These are phyloP conservation scores for Aspergillus sclerotioniger DNA, from an alignment of 495 filamentous ascomycete genomes.

Conservation along the genomic window DNA sequence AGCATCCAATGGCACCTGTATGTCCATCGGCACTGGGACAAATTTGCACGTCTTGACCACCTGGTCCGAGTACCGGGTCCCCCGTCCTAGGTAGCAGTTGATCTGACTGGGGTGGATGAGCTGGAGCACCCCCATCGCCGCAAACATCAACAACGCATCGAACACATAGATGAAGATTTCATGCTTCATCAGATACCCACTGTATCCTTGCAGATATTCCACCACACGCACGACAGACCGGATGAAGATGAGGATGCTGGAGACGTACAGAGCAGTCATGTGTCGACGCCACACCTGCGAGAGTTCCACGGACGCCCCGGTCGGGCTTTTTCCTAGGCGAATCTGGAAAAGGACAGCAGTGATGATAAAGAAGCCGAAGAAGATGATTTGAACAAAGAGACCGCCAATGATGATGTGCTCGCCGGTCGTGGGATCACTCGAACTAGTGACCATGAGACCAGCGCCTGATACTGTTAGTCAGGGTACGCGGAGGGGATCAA, in stretches of 20 bases:
- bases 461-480: slow-evolving; percentile 23
- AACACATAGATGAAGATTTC: slow-evolving; percentile 65
- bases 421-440: slow-evolving; percentile 17
- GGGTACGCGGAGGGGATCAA: not conserved
- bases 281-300: slow-evolving; percentile 48
- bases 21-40: not conserved
- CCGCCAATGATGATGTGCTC: slow-evolving; percentile 46
- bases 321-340: slow-evolving; percentile 29
- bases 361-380: slow-evolving; percentile 54
- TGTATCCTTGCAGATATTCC: slow-evolving; percentile 58
- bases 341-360: slow-evolving; percentile 41
- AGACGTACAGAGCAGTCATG: slow-evolving; percentile 51
- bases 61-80: not conserved
- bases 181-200: slow-evolving; percentile 49
- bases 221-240: slow-evolving; percentile 60
- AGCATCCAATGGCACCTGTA: not conserved
- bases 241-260: slow-evolving; percentile 55
- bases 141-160: slow-evolving; percentile 57
- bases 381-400: slow-evolving; percentile 50
- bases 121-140: not conserved
- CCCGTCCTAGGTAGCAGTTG: not conserved
- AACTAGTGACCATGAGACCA: slow-evolving; percentile 32
- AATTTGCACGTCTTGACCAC: slow-evolving; percentile 3
- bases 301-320: slow-evolving; percentile 19
- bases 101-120: slow-evolving; percentile 2